phyloP scores from a whole-genome alignment of 176 grass and related monocot genomes.

The sorghum (Sorghum bicolor) region DNA sequence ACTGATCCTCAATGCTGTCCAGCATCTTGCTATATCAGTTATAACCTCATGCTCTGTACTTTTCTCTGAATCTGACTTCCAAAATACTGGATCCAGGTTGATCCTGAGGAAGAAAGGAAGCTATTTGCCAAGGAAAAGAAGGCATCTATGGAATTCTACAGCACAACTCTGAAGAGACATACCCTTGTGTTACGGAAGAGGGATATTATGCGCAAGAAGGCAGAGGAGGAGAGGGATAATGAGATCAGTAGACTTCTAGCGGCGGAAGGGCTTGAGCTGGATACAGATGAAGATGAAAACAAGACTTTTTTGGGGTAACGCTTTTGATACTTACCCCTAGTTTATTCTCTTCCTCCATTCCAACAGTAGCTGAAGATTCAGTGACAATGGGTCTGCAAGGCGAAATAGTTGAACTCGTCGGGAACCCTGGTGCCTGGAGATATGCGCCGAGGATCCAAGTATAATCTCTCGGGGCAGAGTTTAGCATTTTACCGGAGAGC shows the following conservation, averaged over 20 bases:
- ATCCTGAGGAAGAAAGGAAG: constrained; percentile 89
- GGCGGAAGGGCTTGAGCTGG: constrained; percentile 82
- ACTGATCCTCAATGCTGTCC: background rate
- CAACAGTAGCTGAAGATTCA: background rate
- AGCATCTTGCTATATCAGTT: background rate
- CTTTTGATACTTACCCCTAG: background rate
- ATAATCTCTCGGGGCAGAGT: background rate
- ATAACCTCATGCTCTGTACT: background rate
- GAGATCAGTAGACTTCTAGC: constrained; percentile 73
- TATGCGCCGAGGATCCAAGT: background rate
- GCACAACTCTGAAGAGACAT: constrained; percentile 75
- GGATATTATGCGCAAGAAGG: constrained; percentile 82
- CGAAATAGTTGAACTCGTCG: background rate
- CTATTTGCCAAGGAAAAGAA: constrained; percentile 85
- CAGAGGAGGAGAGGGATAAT: constrained; percentile 68
- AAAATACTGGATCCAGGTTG: constrained; percentile 47
- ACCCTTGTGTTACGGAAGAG: constrained; percentile 78
- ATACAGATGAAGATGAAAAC: constrained; percentile 75
- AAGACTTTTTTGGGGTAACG: constrained; percentile 28
- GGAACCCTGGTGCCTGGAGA: background rate
- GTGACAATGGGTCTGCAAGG: background rate
- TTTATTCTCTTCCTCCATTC: background rate
- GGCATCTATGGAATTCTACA: constrained; percentile 82
- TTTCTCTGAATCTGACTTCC: background rate
- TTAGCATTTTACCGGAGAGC: background rate